Evolutionary conservation across 495 filamentous ascomycete genomes (phyloP).

Genomic region (Aeminium ludgeri): DNA sequence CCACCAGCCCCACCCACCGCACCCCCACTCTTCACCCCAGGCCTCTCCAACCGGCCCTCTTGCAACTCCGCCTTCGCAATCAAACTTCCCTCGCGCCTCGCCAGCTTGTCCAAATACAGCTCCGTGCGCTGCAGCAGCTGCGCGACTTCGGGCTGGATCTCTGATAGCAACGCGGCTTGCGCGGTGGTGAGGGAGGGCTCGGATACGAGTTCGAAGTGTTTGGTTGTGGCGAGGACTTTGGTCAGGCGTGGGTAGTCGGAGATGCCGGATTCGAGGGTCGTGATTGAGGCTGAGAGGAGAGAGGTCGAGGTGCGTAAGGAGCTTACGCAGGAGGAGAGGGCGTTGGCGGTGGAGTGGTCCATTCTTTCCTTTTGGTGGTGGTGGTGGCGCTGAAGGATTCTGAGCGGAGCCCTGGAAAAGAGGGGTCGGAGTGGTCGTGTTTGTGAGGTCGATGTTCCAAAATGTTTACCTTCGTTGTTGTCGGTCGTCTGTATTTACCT

Average conservation of each 20-base stretch:
- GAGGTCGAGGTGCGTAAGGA: slow-evolving; percentile 54
- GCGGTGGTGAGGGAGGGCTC: slow-evolving; percentile 49
- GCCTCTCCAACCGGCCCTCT: slow-evolving; percentile 39
- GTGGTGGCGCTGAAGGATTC: neutral
- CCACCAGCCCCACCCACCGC: slow-evolving; percentile 10
- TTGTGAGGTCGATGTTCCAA: too few species aligned
- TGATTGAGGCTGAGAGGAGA: slow-evolving; percentile 58
- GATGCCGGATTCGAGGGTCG: slow-evolving; percentile 53
- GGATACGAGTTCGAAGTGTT: slow-evolving; percentile 71
- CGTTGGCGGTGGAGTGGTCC: slow-evolving; percentile 7
- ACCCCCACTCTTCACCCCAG: slow-evolving; percentile 10
- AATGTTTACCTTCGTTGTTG: too few species aligned
- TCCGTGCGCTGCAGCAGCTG: slow-evolving; percentile 47
- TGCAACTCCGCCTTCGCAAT: slow-evolving; percentile 54
- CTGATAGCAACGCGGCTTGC: slow-evolving; percentile 49
- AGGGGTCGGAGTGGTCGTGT: too few species aligned
- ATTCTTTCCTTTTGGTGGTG: too few species aligned
- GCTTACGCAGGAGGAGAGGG: slow-evolving; percentile 44
- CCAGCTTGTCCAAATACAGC: slow-evolving; percentile 54
- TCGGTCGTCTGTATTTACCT: too few species aligned
- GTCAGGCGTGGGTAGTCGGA: slow-evolving; percentile 57
- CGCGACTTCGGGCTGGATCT: slow-evolving; percentile 58
- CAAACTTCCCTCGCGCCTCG: slow-evolving; percentile 50
- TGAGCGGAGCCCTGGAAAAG: too few species aligned
- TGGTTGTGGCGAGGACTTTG: slow-evolving; percentile 52